These are phyloP conservation scores for Fusarium pseudoanthophilum DNA, from an alignment of 2,329 filamentous ascomycete genomes.

Conservation along the genomic window DNA sequence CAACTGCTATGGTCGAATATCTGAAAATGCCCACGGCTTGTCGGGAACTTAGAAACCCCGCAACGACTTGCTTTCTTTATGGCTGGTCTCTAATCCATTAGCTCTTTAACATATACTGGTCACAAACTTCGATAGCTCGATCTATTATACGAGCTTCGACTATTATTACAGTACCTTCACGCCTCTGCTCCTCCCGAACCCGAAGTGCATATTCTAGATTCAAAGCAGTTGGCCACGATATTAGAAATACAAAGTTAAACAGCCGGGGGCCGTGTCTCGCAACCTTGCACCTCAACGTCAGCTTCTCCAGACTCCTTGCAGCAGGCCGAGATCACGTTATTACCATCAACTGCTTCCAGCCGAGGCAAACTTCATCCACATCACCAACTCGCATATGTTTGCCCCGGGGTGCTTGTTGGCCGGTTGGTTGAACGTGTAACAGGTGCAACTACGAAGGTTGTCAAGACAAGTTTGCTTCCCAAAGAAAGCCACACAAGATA, in stretches of 20 bases:
- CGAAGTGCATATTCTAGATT: not conserved
- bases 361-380: slow-evolving; percentile 6
- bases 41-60: not conserved
- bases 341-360: slow-evolving; percentile 12
- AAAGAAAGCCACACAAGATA: slow-evolving; percentile 14
- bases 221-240: not conserved
- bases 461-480: slow-evolving; percentile 27
- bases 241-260: not conserved
- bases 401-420: slow-evolving; percentile 17
- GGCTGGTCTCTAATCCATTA: not conserved
- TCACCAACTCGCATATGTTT: slow-evolving; percentile 19
- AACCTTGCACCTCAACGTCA: slow-evolving; percentile 13
- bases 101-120: not conserved
- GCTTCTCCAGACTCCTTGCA: slow-evolving; percentile 30
- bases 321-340: slow-evolving; percentile 41
- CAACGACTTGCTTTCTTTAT: not conserved
- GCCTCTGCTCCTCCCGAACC: not conserved
- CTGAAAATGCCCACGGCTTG: not conserved
- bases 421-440: slow-evolving; percentile 14
- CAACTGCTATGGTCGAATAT: not conserved
- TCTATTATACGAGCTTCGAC: slow-evolving; percentile 1
- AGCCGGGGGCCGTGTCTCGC: slow-evolving; percentile 12
- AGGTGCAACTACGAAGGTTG: slow-evolving; percentile 7
- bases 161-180: not conserved
- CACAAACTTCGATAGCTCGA: slow-evolving; percentile 2